A percentile compares a stretch with the other conserved stretches of the same genome.
phyloP scores from a whole-genome alignment of 176 grass and related monocot species.

The Oryza longistaminata region DNA sequence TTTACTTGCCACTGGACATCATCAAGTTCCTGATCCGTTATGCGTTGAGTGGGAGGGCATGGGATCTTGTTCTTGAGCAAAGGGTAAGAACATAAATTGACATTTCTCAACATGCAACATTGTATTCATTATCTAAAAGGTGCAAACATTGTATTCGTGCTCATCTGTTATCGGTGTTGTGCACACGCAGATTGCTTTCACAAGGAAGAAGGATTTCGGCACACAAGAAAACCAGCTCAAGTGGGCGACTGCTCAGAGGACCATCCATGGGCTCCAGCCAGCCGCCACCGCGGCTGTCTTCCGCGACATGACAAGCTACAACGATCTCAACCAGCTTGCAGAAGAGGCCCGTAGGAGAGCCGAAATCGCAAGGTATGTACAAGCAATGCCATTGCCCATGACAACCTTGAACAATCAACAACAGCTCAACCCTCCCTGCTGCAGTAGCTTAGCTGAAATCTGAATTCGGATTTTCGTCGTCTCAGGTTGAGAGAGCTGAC shows the following conservation, averaged over 20 bases:
- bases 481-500: constrained; percentile 67
- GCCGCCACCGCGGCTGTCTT: constrained; percentile 46
- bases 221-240: constrained; percentile 77
- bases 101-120: not conserved
- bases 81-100: constrained; percentile 53
- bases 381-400: not conserved
- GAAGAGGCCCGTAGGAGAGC: constrained; percentile 80
- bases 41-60: constrained; percentile 71
- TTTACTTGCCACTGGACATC: constrained; percentile 79
- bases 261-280: constrained; percentile 69
- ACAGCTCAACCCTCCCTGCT: not conserved
- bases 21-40: constrained; percentile 92
- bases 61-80: constrained; percentile 84
- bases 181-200: constrained; percentile 64
- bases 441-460: not conserved
- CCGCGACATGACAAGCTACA: constrained; percentile 50
- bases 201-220: constrained; percentile 82
- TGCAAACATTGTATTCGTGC: no score
- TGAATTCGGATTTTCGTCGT: not conserved
- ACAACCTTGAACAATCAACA: not conserved
- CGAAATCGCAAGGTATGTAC: constrained; percentile 71
- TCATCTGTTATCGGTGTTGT: no score
- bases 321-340: constrained; percentile 72
- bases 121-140: not conserved
- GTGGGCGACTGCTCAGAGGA: constrained; percentile 88